Conservation (phyloP, 2,329 filamentous ascomycete genomes). For the Annulohypoxylon truncatum region DNA sequence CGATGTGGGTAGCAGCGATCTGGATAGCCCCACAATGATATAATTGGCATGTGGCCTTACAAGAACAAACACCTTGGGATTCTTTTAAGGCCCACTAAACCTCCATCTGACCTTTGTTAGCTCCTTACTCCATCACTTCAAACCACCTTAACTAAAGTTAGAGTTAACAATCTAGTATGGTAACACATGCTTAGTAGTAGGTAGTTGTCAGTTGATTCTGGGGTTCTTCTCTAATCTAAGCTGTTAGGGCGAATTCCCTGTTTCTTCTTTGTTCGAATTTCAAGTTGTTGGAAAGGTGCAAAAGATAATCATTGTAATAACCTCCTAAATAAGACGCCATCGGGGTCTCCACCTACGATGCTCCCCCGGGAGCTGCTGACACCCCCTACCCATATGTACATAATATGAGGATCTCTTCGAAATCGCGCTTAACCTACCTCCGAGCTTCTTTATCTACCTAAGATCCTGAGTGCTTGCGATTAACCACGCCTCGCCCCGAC, state of each 20-base stretch:
- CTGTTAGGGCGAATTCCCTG: neutral
- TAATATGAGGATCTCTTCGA: neutral
- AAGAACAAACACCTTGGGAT: neutral
- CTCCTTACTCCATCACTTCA: neutral
- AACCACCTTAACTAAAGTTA: neutral
- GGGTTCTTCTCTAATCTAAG: neutral
- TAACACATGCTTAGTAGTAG: neutral
- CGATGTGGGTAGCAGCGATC: constrained; percentile 7
- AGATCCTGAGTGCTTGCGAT: neutral
- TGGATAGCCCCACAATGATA: constrained; percentile 27
- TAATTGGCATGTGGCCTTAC: constrained; percentile 29
- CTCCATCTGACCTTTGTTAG: neutral
- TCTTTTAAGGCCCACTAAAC: neutral
- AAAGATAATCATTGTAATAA: neutral
- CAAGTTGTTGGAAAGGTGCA: neutral
- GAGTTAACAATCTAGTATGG: neutral
- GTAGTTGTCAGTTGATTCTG: neutral
- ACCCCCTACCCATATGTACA: neutral
- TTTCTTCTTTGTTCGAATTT: constrained; percentile 11
- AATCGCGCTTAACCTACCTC: neutral
- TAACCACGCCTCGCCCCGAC: constrained; percentile 8
- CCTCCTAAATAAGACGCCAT: constrained; percentile 20
- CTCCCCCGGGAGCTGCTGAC: constrained; percentile 14
- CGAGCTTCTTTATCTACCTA: neutral
- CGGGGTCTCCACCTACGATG: constrained; percentile 10